Percentiles rank a stretch among this genome's conserved stretches.
Conservation (phyloP, 768 basidiomycete species). For the Psilocybe sp. region DNA sequence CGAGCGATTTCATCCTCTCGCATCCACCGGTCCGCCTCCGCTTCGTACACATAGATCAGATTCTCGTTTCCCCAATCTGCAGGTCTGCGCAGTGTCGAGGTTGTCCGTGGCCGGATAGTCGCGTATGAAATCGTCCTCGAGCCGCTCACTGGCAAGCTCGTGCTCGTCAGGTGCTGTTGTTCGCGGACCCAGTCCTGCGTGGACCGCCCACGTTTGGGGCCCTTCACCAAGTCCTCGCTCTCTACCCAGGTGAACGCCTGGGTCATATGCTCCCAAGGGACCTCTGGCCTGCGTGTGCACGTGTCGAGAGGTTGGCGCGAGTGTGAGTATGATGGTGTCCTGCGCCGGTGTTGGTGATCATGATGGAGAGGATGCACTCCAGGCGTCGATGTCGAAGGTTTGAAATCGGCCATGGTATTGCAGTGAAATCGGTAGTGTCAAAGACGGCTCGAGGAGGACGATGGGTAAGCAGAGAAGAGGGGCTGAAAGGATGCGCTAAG, state of each 20-base stretch:
- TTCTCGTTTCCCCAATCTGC: conserved; percentile 49
- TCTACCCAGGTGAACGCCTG: conserved; percentile 47
- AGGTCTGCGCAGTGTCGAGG: conserved; percentile 9
- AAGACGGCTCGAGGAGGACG: background rate
- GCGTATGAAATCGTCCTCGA: background rate
- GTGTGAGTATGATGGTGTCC: conserved; percentile 1
- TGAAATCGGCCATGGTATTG: conserved; percentile 6
- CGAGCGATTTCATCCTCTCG: conserved; percentile 44
- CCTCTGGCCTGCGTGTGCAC: conserved; percentile 6
- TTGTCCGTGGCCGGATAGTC: conserved; percentile 6
- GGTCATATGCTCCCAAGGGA: conserved; percentile 35
- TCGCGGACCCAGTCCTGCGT: conserved; percentile 67
- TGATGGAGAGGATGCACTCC: conserved; percentile 7
- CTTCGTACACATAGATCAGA: conserved; percentile 46
- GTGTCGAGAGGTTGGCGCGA: conserved; percentile 8
- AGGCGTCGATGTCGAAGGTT: conserved; percentile 12
- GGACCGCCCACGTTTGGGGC: conserved; percentile 42
- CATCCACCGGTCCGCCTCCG: conserved; percentile 54
- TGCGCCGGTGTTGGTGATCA: no score
- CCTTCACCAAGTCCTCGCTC: conserved; percentile 47
- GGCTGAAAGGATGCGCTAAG: conserved; percentile 9
- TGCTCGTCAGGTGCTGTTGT: conserved; percentile 43
- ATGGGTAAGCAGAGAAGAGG: background rate
- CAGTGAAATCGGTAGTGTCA: background rate
- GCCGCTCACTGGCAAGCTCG: conserved; percentile 1